Base-by-base conservation (phyloP, 495 filamentous ascomycete genomes). In the Neurospora sp. region DNA sequence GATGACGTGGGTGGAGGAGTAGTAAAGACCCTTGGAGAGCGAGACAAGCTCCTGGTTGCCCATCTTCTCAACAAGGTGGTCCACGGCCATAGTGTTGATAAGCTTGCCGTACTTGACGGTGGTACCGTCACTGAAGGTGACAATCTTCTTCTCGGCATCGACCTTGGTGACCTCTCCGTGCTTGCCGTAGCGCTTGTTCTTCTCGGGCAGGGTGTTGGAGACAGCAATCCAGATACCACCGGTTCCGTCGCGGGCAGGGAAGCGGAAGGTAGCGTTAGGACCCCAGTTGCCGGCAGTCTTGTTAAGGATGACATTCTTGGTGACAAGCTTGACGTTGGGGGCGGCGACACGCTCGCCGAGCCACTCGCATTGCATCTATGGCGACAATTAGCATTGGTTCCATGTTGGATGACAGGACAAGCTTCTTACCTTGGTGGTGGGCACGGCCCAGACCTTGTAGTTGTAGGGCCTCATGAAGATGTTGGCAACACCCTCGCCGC, bases 391-490 rank as follows among this genome's bases (percentile, higher is more conserved):
- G 74, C 46, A 72, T 54, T 35, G 4, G 38, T 38, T 46, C 2
- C 62, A 66, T 12, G 4, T 75, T 71, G 75, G 12, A 54, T 23
- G n/a, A 42, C 62, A 23, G 12, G 8, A 66, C 41, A 16, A 35
- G 41, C 70, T n/a, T 85, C 78, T 75, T 88, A 98, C 96, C 92
- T 96, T 97, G 74, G 92, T 96, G 37, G 96, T 98, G 46, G 96
- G 96, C 79, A 98, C 95, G 73, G 96, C 96, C 96, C 96, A 99
- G 80, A 98, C 96, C 86, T 99, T 99, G 90, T 90, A 98, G 90
- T 99, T 99, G 89, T 99, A 99, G 66, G 96, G 96, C 78, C 96
- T 86, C 96, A 99, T 99, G 90, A 99, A 99, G 72, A 95, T 86
- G 83, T 99, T 90, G 74, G 96, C 96, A 76, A 99, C 87, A 77